Base-by-base conservation (phyloP, 164 flowering plant genomes). In the Magnolia officinalis region DNA sequence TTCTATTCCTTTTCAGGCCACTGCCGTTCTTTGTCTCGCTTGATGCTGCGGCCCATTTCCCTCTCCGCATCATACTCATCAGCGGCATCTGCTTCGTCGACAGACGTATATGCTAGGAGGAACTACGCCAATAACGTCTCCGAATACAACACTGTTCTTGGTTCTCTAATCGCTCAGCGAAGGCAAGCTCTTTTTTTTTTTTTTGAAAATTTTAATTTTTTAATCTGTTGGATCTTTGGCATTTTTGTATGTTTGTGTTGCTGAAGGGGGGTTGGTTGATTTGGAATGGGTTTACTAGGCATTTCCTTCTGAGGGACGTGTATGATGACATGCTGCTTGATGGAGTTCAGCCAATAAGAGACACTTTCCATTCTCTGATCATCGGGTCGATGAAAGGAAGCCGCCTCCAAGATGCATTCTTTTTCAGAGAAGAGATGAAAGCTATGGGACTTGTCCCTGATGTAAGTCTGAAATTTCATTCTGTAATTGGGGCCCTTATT, bases 301-400 rank as follows among this genome's bases (percentile, higher is more conserved):
- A 74, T 80, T 90, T 55, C 78, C 80, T 92, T 82, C 74, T 96
- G 92, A 91, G 93, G 83, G 97, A 96, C 82, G 98, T 76, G 55
- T 92, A 90, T 50, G 96, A 96, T 67, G 98, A 96, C 75, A 91
- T 96, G 97, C 75, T 89, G 85, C 85, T 96, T 14, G 98, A 94
- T 77, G 98, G 97, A 14, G 90, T 94, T 64, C 88, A 87, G 82
- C 99, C 98, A 1, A 76, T 85, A 8, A 84, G 91, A 50, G 99
- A 96, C 63, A 78, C 86, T 13, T 95, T 94, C 75, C 94, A 90
- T 72, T 89, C 95, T 0, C 82, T 96, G 72, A 79, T 94, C 4
- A 80, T 82, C 23, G 98, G 95, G 64, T 82, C 93, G 20, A 88
- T 94, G 95, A 91, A 82, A 84, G 95, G 98, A 23, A 84, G 84